Base-by-base conservation (phyloP, 768 basidiomycete species). In the Amanita polypyramis region DNA sequence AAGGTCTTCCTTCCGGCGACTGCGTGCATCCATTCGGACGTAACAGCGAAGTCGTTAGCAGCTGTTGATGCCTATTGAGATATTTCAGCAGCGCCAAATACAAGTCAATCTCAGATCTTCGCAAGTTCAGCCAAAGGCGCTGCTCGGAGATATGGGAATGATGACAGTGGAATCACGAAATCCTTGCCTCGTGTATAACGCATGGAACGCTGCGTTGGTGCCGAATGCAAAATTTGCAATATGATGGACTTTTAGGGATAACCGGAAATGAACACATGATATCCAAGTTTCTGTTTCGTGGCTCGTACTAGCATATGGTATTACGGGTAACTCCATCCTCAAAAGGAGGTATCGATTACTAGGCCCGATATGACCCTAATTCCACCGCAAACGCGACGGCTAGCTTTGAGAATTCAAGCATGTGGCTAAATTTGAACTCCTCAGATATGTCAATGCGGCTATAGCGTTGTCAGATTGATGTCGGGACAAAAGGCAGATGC, bases 401-500 rank as follows among this genome's bases (percentile, higher is more conserved):
- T 45, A 91, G 69, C 68, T 90, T 90, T 43, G 85, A 85, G 65
- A 91, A 91, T 65, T 91, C 82, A 48, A 85, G 57, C 87, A 94
- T 90, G 62, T 97, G 93, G 4, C 69, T 64, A 62, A 95, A 97
- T 59, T 82, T 86, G 66, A 96, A 96, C 62, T 95, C 93, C 17
- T 78, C 69, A 9, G 89, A 89, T 51, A 88, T 72, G 60, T 94
- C 87, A 48, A 86, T 85, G 44, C 85, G 85, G 61, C 88, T 90
- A 56, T 30, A 37, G 55, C 37, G 32, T 47, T 46, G 41, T 36
- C 51, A 56, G 57, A 51, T 54, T 23, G 7, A 1, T n/a, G 2
- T 36, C 34, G 19, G 46, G 38, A 25, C 42, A 17, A 49, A 19
- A 41, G 50, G 44, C 53, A 48, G 23, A 51, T 34, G 66, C 87